Conservation (phyloP, 371 early-diverging fungal genomes). For the Mucor velutinosus region DNA sequence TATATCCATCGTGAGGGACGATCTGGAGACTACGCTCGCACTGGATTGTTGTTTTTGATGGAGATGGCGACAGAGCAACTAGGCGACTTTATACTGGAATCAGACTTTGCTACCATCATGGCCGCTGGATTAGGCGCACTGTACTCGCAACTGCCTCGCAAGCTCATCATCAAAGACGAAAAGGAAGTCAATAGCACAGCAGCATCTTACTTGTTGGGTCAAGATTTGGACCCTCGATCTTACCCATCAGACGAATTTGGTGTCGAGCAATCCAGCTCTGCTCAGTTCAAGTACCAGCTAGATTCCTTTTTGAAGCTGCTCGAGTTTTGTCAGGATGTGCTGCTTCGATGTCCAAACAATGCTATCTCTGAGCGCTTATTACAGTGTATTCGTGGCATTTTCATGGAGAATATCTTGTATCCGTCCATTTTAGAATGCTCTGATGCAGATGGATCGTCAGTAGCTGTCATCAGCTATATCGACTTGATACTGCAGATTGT, state of each 20-base stretch:
- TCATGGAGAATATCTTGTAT: slow-evolving; percentile 85
- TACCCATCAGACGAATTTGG: slow-evolving; percentile 33
- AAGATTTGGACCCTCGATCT: slow-evolving; percentile 22
- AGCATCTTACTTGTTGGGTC: slow-evolving; percentile 53
- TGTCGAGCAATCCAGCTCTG: slow-evolving; percentile 56
- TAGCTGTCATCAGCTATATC: slow-evolving; percentile 88
- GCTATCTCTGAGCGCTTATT: slow-evolving; percentile 69
- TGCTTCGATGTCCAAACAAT: slow-evolving; percentile 78
- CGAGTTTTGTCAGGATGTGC: slow-evolving; percentile 84
- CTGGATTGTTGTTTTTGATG: slow-evolving; percentile 86
- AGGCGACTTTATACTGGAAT: slow-evolving; percentile 77
- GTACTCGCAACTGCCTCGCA: slow-evolving; percentile 90
- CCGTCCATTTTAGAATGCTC: slow-evolving; percentile 86
- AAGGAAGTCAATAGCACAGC: slow-evolving; percentile 30
- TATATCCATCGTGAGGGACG: slow-evolving; percentile 89
- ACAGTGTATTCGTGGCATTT: slow-evolving; percentile 69
- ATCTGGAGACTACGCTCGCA: slow-evolving; percentile 88
- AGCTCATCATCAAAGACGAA: slow-evolving; percentile 62
- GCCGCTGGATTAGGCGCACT: slow-evolving; percentile 89
- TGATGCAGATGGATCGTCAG: slow-evolving; percentile 91
- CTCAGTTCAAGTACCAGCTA: slow-evolving; percentile 73
- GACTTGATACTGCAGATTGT: slow-evolving; percentile 78
- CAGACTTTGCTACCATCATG: slow-evolving; percentile 82
- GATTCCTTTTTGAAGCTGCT: slow-evolving; percentile 79
- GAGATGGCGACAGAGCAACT: slow-evolving; percentile 79